Evolutionary conservation across 2,329 filamentous ascomycete genomes (phyloP).

Genomic region (Rutstroemia sp.): DNA sequence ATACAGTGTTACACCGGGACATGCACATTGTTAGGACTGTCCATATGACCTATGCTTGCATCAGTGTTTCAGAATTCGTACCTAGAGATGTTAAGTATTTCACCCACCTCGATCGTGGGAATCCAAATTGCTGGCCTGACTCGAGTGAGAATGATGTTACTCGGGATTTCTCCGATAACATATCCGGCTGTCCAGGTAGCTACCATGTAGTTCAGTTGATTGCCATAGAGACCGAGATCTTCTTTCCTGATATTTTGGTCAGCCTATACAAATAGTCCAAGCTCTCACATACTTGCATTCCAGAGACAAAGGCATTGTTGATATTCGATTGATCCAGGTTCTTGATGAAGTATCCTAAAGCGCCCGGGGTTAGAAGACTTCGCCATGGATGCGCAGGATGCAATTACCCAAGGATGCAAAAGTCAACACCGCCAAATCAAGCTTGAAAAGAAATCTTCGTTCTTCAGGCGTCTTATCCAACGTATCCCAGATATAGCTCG

Average conservation of each 20-base stretch:
- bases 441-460: slow-evolving; percentile 40
- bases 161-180: slow-evolving; percentile 42
- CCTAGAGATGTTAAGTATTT: too few species aligned
- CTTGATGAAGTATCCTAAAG: slow-evolving; percentile 42
- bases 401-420: slow-evolving; percentile 8
- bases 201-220: slow-evolving; percentile 33
- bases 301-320: slow-evolving; percentile 40
- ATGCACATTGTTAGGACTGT: slow-evolving; percentile 6
- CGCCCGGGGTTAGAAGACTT: background rate
- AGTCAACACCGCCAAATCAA: slow-evolving; percentile 38
- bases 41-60: background rate
- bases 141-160: slow-evolving; percentile 42
- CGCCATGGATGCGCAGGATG: background rate
- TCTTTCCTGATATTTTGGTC: slow-evolving; percentile 25
- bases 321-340: slow-evolving; percentile 39
- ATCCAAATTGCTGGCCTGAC: slow-evolving; percentile 11
- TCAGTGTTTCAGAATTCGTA: background rate
- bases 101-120: slow-evolving; percentile 1
- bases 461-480: slow-evolving; percentile 41
- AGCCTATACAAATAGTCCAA: slow-evolving; percentile 11
- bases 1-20: slow-evolving; percentile 1
- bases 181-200: slow-evolving; percentile 37
- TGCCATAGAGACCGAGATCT: slow-evolving; percentile 41
- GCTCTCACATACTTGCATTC: slow-evolving; percentile 30
- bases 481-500: slow-evolving; percentile 37